Evolutionary conservation across 1,284 basidiomycete genomes (phyloP), one percentile per base, ranked within the genome.

Genomic region (Flammula alnicola): DNA sequence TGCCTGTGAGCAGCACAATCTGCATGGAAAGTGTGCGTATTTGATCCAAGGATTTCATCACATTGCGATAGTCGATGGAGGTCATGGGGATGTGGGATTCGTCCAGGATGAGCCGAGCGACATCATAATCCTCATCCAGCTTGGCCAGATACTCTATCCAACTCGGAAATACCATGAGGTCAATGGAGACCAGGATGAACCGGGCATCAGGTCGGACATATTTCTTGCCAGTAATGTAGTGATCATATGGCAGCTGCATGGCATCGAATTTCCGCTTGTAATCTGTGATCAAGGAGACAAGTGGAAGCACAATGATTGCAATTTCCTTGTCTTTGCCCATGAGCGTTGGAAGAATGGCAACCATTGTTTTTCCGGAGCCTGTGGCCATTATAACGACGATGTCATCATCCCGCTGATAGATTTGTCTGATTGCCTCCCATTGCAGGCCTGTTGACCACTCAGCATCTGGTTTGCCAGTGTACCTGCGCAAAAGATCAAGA

Each of bases 331-430:
- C 25, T 9, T 9, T 12, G 31, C 19, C 29, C 14, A 52, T 14
- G 4, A 51, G 23, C 0, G 48, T 17, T 8, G 52, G 49, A 17
- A 57, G 37, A 9, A 58, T 23, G 6, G 51, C 47, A 3, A 54
- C 7, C 51, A 55, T 53, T 0, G 51, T 53, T 29, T 57, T 59
- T 3, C 58, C 58, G n/a, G 23, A 30, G 2, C 32, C 38, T n/a
- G 39, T 42, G 3, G 38, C 27, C n/a, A 25, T 16, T 4, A 41
- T 27, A 16, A 25, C 30, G 33, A 48, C 17, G 19, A 48, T 20
- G 22, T 48, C 38, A 4, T 26, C 9, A 12, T 41, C 16, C 3
- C 27, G n/a, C 11, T 25, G 17, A 17, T 22, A 22, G 12, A 31
- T 25, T 25, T 29, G 26, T 9, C 19, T 3, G 29, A 39, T 47